Percentiles rank a stretch among this genome's conserved stretches.
These are phyloP conservation scores for Lachnellula hyalina DNA, from an alignment of 2,329 filamentous ascomycete species.

Conservation along the genomic window DNA sequence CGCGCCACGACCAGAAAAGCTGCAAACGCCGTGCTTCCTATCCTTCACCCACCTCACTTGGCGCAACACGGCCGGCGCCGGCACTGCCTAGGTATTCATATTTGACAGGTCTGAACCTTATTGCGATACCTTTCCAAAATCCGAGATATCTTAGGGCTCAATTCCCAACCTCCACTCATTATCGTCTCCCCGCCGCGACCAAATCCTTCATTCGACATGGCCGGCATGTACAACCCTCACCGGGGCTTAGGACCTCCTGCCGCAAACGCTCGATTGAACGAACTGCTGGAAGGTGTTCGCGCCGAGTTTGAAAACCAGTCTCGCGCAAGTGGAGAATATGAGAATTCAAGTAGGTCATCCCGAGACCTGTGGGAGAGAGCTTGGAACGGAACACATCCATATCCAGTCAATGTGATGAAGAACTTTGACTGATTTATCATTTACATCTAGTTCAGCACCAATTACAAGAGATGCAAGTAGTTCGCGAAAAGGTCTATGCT, in stretches of 20 bases:
- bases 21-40: conserved; percentile 11
- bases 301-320: conserved; percentile 85
- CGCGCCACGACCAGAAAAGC: conserved; percentile 1
- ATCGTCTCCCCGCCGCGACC: background rate
- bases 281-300: conserved; percentile 87
- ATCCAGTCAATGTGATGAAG: too few relatives aligned
- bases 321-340: conserved; percentile 77
- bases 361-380: background rate
- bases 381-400: background rate
- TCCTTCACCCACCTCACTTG: conserved; percentile 10
- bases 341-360: conserved; percentile 78
- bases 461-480: conserved; percentile 90
- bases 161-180: background rate
- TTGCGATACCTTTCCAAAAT: background rate
- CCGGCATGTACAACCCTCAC: conserved; percentile 76
- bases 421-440: background rate
- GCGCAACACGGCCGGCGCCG: conserved; percentile 10
- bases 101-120: background rate
- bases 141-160: background rate
- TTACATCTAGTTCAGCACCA: conserved; percentile 68
- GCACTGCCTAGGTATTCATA: background rate
- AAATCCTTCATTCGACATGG: background rate
- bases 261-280: conserved; percentile 65
- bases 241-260: conserved; percentile 74
- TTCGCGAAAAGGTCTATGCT: conserved; percentile 86